A percentile compares a stretch with the other conserved stretches of the same genome.
Evolutionary conservation across 129 eudicot species (phyloP).

Genomic region (Daucus carota): DH1_v3.0 NC_030384.2:31309501-31310000

Average conservation of each 20-base stretch:
- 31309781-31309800: too few relatives aligned
- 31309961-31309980: too few relatives aligned
- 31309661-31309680: neutral
- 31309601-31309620: neutral
- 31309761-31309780: too few relatives aligned
- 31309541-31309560: conserved; percentile 69
- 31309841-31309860: too few relatives aligned
- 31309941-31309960: too few relatives aligned
- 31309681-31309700: neutral
- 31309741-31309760: too few relatives aligned
- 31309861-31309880: too few relatives aligned
- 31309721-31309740: neutral
- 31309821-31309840: too few relatives aligned
- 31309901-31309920: too few relatives aligned
- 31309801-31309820: neutral
- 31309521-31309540: conserved; percentile 63
- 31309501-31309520: conserved; percentile 56
- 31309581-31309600: conserved; percentile 41
- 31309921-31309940: too few relatives aligned
- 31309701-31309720: conserved; percentile 1
- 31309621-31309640: neutral
- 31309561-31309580: conserved; percentile 61
- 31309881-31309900: too few relatives aligned
- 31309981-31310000: too few relatives aligned
- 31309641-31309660: neutral